Base-by-base conservation (phyloP, 1,139 yeast genomes). In the Magnusiomyces fungicola region DNA sequence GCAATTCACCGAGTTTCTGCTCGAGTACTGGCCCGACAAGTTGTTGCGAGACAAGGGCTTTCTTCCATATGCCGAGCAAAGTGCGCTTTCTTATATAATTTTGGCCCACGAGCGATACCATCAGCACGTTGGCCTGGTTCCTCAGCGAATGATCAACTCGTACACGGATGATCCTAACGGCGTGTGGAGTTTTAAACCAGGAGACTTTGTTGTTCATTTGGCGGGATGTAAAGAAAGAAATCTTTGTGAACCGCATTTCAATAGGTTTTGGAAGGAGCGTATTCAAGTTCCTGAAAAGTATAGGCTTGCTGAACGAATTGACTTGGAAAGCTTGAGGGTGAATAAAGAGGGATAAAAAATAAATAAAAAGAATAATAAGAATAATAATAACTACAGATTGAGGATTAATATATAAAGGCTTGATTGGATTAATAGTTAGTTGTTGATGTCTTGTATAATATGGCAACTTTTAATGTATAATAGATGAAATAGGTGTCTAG, bases 61-160 rank as follows among this genome's bases (percentile, higher is more conserved):
- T 25, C 53, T 53, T 3, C 49, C 50, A 5, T 44, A 53, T 12
- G 49, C 52, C 21, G 64, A 60, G 45, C 63, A 60, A 49, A 53
- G 46, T 32, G 45, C 51, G 14, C 39, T 54, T 22, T 51, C 59
- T 24, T 54, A 61, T 46, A 40, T 62, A 45, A 44, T 59, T 32
- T 50, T 55, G 30, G 48, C 54, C 25, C 60, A 60, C 48, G 52
- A 49, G 25, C 54, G 53, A 19, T 45, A 62, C 14, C 54, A 56
- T 24, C 58, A 58, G 47, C 68, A 65, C 48, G 55, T 63, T n/a
- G 71, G 62, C 3, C 50, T 67, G 29, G 68, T 67, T 4, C 66
- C 69, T 10, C 69, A 66, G 55, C 56, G 69, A 9, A 48, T 62
- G 32, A 51, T 68, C 45, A 68, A 68, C 50, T 57, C 70, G 2